phyloP scores from a whole-genome alignment of 108 stramenopile species.

The Cyclostephanos invisitatus region DNA sequence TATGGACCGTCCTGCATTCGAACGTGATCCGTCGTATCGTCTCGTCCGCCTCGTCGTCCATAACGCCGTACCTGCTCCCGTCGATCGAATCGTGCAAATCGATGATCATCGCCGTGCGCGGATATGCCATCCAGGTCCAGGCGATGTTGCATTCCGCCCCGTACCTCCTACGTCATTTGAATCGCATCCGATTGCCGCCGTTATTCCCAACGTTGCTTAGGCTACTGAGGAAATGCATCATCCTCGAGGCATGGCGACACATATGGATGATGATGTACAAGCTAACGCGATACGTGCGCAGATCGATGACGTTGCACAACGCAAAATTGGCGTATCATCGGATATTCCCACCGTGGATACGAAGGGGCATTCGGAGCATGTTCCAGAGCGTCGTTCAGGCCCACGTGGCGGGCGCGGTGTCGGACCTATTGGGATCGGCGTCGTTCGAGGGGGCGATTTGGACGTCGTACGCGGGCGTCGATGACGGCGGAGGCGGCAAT shows the following conservation, averaged over 20 bases:
- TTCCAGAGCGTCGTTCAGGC: conserved; percentile 38
- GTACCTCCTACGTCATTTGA: conserved; percentile 29
- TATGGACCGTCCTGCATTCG: conserved; percentile 5
- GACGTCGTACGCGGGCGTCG: neutral
- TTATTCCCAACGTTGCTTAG: conserved; percentile 11
- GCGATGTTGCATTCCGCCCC: conserved; percentile 33
- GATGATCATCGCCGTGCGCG: conserved; percentile 13
- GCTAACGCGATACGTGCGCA: conserved; percentile 21
- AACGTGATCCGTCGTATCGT: neutral
- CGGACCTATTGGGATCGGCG: neutral
- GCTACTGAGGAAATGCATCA: conserved; percentile 43
- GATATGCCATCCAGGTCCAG: conserved; percentile 24
- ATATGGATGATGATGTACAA: conserved; percentile 36
- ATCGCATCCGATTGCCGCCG: conserved; percentile 14
- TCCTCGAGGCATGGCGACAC: conserved; percentile 44
- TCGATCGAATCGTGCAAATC: neutral
- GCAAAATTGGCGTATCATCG: conserved; percentile 4
- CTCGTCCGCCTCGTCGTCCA: conserved; percentile 10
- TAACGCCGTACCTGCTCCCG: conserved; percentile 33
- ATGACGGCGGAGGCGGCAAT: neutral
- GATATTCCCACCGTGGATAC: conserved; percentile 32
- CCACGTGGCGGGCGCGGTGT: conserved; percentile 34
- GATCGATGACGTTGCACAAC: conserved; percentile 19
- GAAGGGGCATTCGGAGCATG: conserved; percentile 33
- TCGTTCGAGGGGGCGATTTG: neutral